Percentiles rank a stretch among this genome's conserved stretches.
These are phyloP conservation scores for Fusarium papillatum DNA, from an alignment of 2,329 filamentous ascomycete genomes.

Conservation along the genomic window DNA sequence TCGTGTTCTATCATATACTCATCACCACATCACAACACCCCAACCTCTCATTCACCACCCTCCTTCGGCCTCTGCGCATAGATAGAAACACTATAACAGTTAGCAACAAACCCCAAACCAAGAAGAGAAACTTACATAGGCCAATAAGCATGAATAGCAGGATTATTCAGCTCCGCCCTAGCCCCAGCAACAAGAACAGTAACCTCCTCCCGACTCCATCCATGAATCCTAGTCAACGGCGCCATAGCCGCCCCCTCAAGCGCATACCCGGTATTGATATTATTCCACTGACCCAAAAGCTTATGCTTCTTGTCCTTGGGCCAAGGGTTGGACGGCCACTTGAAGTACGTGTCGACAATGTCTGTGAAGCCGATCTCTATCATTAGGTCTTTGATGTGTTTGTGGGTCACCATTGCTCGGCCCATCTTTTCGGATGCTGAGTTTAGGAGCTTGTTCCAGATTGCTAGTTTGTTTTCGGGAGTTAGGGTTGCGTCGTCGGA, in stretches of 20 bases:
- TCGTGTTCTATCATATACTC: background rate
- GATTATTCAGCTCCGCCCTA: slow-evolving; percentile 13
- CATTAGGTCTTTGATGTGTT: slow-evolving; percentile 12
- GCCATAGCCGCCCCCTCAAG: slow-evolving; percentile 10
- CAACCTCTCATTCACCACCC: background rate
- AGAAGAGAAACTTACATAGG: background rate
- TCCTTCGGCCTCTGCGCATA: slow-evolving; percentile 2
- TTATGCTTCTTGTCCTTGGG: slow-evolving; percentile 18
- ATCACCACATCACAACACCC: too few species aligned
- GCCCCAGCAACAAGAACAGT: slow-evolving; percentile 6
- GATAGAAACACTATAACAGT: background rate
- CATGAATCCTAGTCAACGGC: slow-evolving; percentile 17
- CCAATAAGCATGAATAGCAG: slow-evolving; percentile 20
- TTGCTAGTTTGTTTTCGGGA: background rate
- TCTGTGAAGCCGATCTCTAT: slow-evolving; percentile 15
- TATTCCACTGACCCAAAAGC: slow-evolving; percentile 21
- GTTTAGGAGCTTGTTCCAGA: slow-evolving; percentile 9
- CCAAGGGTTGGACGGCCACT: slow-evolving; percentile 22
- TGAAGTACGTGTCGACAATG: slow-evolving; percentile 19
- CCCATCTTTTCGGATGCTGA: slow-evolving; percentile 8
- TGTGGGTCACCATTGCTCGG: background rate
- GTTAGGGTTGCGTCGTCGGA: slow-evolving; percentile 13
- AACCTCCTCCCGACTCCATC: slow-evolving; percentile 19
- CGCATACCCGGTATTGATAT: slow-evolving; percentile 5
- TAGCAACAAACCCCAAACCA: background rate